Evolutionary conservation across 2,329 filamentous ascomycete genomes (phyloP), one percentile per base, ranked within the genome.

Genomic region (Fusarium sp.): DNA sequence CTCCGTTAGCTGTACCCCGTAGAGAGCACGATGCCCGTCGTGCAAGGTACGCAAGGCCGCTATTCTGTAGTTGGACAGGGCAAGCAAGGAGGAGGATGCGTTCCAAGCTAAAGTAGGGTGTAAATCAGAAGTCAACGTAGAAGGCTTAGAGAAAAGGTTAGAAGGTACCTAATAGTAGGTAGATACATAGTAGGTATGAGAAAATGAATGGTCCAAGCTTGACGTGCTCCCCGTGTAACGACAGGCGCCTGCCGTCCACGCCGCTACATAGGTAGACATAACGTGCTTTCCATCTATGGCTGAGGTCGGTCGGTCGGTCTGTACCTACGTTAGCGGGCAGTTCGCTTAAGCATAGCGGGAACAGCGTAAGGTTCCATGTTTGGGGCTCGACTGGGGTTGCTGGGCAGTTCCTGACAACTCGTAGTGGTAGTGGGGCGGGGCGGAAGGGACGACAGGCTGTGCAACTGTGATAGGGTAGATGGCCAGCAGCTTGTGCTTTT

Each of bases 341-440:
- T 62, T 70, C 68, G 68, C 68, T 70, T 70, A 70, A 67, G 62
- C 63, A 62, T 60, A 64, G 66, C 67, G 64, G 68, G 64, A 59
- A 67, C 53, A 40, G 64, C 39, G 56, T 55, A 19, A 19, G 19
- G 19, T 19, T 19, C 19, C 19, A 19, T 60, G 58, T 70, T 70
- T 69, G 66, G 65, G 66, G 58, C 67, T 62, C 52, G 48, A 55
- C 43, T 62, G 53, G 62, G 62, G 49, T 43, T 26, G 26, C 45
- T 6, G 11, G 31, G 31, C 46, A 38, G 25, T 28, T 32, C 34
- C 25, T 53, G 50, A 49, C 50, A 39, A 38, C 31, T 12, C 24
- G 10, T 10, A 38, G n/a, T 31, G 26, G 10, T 24, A 34, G 22
- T 38, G 19, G 28, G 46, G 57, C 49, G 55, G 53, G 45, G 40